These are phyloP conservation scores for Colletotrichum tabaci DNA, from an alignment of 2,329 filamentous ascomycete genomes.

Conservation along the genomic window DNA sequence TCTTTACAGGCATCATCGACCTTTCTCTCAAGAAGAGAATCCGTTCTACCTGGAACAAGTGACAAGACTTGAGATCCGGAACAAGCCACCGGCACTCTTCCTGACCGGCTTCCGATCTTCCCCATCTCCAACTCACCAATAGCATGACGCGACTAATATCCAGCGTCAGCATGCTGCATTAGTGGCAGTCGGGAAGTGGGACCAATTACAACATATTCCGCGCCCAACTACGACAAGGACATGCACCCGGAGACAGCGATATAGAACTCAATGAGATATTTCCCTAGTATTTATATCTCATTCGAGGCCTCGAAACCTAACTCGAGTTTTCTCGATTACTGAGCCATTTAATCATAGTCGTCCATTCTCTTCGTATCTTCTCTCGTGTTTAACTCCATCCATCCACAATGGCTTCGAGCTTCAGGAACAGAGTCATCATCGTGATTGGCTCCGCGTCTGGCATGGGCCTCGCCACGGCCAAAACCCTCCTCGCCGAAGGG, in stretches of 20 bases:
- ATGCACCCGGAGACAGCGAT: not conserved
- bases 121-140: not conserved
- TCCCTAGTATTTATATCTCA: fast-evolving
- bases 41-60: no score
- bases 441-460: conserved; percentile 28
- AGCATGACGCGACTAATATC: fast-evolving
- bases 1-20: no score
- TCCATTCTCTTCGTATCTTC: not conserved
- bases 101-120: no score
- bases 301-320: not conserved
- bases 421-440: conserved; percentile 17
- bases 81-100: not conserved
- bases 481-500: conserved; percentile 20
- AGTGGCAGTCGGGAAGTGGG: not conserved
- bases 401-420: not conserved
- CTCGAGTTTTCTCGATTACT: fast-evolving
- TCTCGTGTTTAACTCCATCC: not conserved
- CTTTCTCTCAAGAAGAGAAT: no score
- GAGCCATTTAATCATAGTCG: not conserved
- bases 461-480: conserved; percentile 29
- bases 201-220: not conserved
- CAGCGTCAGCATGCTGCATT: conserved; percentile 24
- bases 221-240: not conserved
- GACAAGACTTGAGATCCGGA: no score
- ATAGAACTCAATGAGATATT: not conserved